Conservation (phyloP, 495 filamentous ascomycete genomes). For the Penicillium waksmanii region DNA sequence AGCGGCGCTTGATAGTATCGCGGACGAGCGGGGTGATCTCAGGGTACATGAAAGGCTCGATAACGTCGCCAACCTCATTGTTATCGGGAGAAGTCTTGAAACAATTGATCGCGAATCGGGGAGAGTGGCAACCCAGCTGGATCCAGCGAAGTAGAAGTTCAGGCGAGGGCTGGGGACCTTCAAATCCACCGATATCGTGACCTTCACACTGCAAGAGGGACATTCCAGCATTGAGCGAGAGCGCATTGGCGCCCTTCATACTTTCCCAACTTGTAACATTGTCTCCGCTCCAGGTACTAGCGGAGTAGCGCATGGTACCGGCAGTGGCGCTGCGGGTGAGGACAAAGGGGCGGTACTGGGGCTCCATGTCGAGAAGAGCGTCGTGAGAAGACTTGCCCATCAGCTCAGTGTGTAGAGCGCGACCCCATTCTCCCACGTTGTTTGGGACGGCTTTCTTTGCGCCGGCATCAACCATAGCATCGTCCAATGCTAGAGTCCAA, state of each 20-base stretch:
- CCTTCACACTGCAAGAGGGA: conserved; percentile 68
- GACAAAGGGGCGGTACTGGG: conserved; percentile 62
- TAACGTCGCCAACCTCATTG: conserved; percentile 66
- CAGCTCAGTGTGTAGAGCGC: conserved; percentile 66
- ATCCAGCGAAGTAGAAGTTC: conserved; percentile 73
- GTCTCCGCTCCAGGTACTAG: conserved; percentile 70
- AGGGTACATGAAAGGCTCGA: conserved; percentile 75
- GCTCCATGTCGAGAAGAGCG: conserved; percentile 57
- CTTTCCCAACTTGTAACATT: conserved; percentile 68
- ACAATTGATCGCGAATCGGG: conserved; percentile 74
- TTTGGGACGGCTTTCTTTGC: conserved; percentile 33
- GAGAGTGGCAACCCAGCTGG: conserved; percentile 68
- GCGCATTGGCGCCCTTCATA: conserved; percentile 68
- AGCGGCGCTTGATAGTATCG: conserved; percentile 65
- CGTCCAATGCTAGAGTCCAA: conserved; percentile 60
- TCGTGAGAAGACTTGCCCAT: conserved; percentile 69
- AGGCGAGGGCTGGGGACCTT: conserved; percentile 67
- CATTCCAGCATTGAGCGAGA: conserved; percentile 68
- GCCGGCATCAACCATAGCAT: conserved; percentile 36
- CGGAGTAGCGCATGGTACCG: conserved; percentile 67
- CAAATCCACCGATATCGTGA: conserved; percentile 74
- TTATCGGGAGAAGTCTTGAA: conserved; percentile 68
- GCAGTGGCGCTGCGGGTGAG: conserved; percentile 70
- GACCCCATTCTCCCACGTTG: conserved; percentile 64
- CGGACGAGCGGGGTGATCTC: conserved; percentile 62